Base-by-base conservation (phyloP, 2,329 filamentous ascomycete genomes). In the Neocatenulostroma microsporum region DNA sequence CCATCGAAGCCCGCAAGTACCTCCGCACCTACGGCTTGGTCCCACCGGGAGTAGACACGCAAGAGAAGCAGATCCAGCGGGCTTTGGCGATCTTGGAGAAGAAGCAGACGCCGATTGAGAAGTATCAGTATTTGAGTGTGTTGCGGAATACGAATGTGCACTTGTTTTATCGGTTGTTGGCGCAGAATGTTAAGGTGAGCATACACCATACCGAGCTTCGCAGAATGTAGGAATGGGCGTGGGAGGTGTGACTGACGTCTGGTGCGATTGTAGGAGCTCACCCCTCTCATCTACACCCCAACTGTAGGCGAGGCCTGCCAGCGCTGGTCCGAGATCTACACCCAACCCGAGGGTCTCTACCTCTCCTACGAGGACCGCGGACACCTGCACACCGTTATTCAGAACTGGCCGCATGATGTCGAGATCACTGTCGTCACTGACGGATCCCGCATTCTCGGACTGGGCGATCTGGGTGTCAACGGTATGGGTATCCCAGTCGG, bases 401-500 rank as follows among this genome's bases (percentile, higher is more conserved):
- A 79, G 57, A 96, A 96, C 65, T 98, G 91, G 91, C 87, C 86
- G 19, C 82, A 91, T 47, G 78, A 86, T 48, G 89, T 94, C 21
- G 86, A 95, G 63, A 98, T 98, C 58, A 94, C 87, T 57, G 88
- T 94, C 60, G 81, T 98, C 52, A 96, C 91, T 12, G 91, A 98
- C 61, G 91, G 91, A 44, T 95, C 88, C 32, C 82, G 91, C 49
- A 95, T 81, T 62, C 79, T 88, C 40, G 89, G 91, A 56, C 78
- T 98, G 24, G 91, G 91, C 52, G 91, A 98, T 64, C 76, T 96
- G 39, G 91, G 91, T 51, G 81, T 98, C 49, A 95, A 95, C 63
- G 91, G 91, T 56, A 94, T 96, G 70, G 91, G 91, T 49, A 98
- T 98, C 63, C 87, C 91, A 44, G 89, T 98, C 51, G 91, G 91